These are phyloP conservation scores for Echinochloa phyllopogon DNA, from an alignment of 176 grass and related monocot genomes.

Conservation along the genomic window DNA sequence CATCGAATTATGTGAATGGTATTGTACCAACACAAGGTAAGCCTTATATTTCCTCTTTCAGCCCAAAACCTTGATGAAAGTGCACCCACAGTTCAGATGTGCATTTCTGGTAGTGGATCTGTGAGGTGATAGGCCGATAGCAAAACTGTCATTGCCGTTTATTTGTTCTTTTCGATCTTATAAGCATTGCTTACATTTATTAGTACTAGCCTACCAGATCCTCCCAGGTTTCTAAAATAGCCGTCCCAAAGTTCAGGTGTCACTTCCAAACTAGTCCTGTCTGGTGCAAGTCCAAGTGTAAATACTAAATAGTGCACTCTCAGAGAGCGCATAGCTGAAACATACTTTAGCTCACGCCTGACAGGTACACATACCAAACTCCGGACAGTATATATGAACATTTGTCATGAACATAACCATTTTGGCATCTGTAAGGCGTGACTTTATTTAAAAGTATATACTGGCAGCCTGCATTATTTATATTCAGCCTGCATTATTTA, in stretches of 20 bases:
- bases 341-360: not conserved
- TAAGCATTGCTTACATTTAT: not conserved
- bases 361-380: not conserved
- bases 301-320: not conserved
- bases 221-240: not conserved
- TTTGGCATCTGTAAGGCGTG: not conserved
- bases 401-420: not conserved
- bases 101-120: not conserved
- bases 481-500: not conserved
- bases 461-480: not conserved
- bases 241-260: not conserved
- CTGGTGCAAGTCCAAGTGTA: not conserved
- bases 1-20: not conserved
- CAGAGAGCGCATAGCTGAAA: not conserved
- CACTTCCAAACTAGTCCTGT: not conserved
- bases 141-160: slow-evolving; percentile 5
- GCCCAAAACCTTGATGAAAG: not conserved
- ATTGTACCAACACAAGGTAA: slow-evolving; percentile 22
- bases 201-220: not conserved
- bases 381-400: slow-evolving; percentile 2
- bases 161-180: not conserved
- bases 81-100: not conserved
- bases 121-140: not conserved
- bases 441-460: not conserved
- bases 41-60: not conserved